Conservation (phyloP, 2,329 filamentous ascomycete genomes). For the Endoconidiophora polonica region DNA sequence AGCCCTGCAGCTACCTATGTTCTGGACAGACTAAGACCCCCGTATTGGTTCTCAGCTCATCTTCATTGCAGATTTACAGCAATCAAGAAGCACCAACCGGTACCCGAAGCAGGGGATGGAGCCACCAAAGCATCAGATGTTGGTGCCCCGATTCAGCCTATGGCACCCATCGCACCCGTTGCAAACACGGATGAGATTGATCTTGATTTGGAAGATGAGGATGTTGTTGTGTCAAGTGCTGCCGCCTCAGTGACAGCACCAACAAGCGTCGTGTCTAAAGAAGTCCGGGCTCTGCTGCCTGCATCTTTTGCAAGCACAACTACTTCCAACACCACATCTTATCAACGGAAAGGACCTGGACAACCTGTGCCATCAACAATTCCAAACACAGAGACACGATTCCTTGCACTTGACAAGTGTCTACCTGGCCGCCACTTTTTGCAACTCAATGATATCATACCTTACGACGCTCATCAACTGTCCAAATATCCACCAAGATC, state of each 20-base stretch:
- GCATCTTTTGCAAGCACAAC: conserved; percentile 47
- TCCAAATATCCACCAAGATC: conserved; percentile 14
- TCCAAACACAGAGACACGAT: conserved; percentile 61
- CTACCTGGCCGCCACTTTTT: conserved; percentile 65
- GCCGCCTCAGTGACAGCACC: not conserved
- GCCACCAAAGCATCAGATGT: conserved; percentile 16
- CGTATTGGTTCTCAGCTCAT: conserved; percentile 87
- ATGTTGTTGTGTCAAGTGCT: conserved; percentile 17
- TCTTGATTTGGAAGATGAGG: conserved; percentile 44
- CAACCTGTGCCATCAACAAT: conserved; percentile 56
- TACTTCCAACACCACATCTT: conserved; percentile 9
- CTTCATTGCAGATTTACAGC: conserved; percentile 79
- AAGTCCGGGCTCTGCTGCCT: conserved; percentile 57
- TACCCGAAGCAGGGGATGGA: conserved; percentile 12
- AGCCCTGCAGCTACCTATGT: conserved; percentile 65
- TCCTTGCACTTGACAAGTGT: conserved; percentile 86
- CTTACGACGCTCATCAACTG: conserved; percentile 24
- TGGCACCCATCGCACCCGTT: not conserved
- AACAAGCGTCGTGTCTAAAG: conserved; percentile 33
- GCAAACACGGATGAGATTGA: conserved; percentile 55
- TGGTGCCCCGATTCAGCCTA: not conserved
- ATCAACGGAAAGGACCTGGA: conserved; percentile 27
- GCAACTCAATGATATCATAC: conserved; percentile 52
- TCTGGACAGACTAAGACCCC: conserved; percentile 64
- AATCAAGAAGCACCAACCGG: conserved; percentile 33